Percentiles rank a stretch among this genome's conserved stretches.
Evolutionary conservation across 768 basidiomycete species (phyloP).

Genomic region (Galerina marginata): DNA sequence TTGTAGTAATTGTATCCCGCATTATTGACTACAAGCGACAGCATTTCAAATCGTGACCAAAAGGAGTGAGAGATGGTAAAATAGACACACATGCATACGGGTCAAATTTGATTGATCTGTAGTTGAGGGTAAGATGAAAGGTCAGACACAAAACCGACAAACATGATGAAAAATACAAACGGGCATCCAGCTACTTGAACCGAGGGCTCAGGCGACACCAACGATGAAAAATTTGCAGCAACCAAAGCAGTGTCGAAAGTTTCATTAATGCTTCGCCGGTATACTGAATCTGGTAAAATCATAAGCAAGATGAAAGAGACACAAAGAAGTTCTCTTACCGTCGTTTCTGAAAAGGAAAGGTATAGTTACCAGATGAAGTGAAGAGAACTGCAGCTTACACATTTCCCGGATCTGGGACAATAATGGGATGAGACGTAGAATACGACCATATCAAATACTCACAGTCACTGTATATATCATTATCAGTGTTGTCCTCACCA

Average conservation of each 20-base stretch:
- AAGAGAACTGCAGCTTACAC: background rate
- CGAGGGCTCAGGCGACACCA: background rate
- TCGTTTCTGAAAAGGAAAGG: background rate
- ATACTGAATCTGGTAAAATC: background rate
- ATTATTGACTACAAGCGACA: background rate
- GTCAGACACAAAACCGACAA: background rate
- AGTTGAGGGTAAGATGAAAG: background rate
- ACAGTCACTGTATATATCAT: conserved; percentile 2
- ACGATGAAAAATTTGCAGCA: background rate
- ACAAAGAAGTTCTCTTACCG: background rate
- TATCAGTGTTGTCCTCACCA: background rate
- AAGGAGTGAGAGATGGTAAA: background rate
- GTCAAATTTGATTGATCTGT: background rate
- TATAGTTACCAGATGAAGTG: background rate
- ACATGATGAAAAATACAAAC: background rate
- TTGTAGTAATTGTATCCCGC: conserved; percentile 3
- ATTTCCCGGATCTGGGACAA: background rate
- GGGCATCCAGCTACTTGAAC: conserved; percentile 1
- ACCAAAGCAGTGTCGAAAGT: background rate
- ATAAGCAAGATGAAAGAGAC: background rate
- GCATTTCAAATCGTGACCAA: background rate
- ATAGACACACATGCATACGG: background rate
- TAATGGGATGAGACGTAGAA: background rate
- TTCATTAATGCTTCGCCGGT: background rate
- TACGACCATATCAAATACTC: background rate